These are phyloP conservation scores for Hordeum pubiflorum DNA, from an alignment of 202 grass and related monocot genomes.

Conservation along the genomic window DNA sequence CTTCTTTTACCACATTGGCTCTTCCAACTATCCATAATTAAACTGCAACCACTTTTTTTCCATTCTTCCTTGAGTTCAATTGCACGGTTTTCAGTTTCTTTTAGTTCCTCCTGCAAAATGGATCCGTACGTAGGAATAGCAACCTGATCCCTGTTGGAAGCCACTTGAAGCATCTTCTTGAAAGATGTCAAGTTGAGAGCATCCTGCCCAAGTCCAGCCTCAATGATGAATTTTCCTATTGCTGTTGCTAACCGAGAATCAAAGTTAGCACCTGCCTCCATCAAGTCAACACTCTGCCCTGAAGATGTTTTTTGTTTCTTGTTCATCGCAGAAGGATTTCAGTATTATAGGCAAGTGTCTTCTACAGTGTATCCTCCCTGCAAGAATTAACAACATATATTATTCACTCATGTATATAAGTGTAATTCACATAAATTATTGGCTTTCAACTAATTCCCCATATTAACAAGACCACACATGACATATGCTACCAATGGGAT, in stretches of 20 bases:
- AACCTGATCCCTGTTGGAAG: neutral
- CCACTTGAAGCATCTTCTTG: constrained; percentile 38
- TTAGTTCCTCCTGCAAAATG: constrained; percentile 54
- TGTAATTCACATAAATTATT: too few relatives aligned
- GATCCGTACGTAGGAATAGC: constrained; percentile 35
- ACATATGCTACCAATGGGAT: too few relatives aligned
- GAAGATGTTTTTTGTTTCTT: too few relatives aligned
- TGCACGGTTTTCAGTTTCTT: constrained; percentile 33
- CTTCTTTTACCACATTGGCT: constrained; percentile 36
- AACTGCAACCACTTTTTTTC: constrained; percentile 47
- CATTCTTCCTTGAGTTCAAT: constrained; percentile 44
- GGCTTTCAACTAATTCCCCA: too few relatives aligned
- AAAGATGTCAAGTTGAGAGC: constrained; percentile 52
- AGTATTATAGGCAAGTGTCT: too few relatives aligned
- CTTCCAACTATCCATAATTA: constrained; percentile 66
- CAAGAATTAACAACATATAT: too few relatives aligned
- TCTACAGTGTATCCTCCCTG: too few relatives aligned
- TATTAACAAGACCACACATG: too few relatives aligned
- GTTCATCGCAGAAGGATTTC: too few relatives aligned
- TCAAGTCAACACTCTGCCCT: neutral
- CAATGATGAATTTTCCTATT: constrained; percentile 57
- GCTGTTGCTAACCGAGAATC: constrained; percentile 20
- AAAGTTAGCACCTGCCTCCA: neutral
- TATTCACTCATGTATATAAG: too few relatives aligned
- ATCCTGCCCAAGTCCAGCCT: constrained; percentile 50